Evolutionary conservation across 2,329 filamentous ascomycete species (phyloP).

Genomic region (Fusarium xylarioides): DNA sequence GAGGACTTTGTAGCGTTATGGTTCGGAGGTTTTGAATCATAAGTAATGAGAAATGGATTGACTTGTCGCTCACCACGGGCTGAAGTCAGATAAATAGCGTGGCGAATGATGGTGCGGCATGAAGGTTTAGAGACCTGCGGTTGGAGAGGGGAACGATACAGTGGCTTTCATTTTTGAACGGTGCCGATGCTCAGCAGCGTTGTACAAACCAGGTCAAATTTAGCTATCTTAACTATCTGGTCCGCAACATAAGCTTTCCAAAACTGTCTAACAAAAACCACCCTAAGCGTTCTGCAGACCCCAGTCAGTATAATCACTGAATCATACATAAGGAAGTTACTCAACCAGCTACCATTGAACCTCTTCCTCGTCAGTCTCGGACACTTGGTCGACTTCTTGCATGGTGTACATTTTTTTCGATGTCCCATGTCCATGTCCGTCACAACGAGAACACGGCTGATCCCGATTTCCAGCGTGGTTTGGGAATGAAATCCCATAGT

Average conservation of each 20-base stretch:
- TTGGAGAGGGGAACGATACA: too few species aligned
- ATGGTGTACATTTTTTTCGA: not conserved
- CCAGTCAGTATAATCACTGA: too few species aligned
- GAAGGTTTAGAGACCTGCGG: too few species aligned
- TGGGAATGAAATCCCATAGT: not conserved
- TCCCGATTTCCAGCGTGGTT: too few species aligned
- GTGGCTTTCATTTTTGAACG: not conserved
- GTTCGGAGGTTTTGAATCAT: accelerated
- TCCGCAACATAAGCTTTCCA: not conserved
- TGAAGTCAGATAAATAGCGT: not conserved
- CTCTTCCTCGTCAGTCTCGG: too few species aligned
- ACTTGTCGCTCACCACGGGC: not conserved
- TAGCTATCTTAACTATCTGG: not conserved
- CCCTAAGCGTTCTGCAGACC: too few species aligned
- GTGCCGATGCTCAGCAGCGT: not conserved
- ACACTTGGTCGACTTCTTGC: not conserved
- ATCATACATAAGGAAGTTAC: accelerated
- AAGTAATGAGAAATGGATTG: not conserved
- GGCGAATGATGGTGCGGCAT: not conserved
- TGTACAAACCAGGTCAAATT: not conserved
- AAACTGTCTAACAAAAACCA: not conserved
- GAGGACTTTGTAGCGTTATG: too few species aligned
- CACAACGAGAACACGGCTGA: accelerated
- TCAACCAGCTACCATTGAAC: too few species aligned
- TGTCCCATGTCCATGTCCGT: not conserved